Base-by-base conservation (phyloP, 2,329 filamentous ascomycete genomes). In the Botrytis fabae region DNA sequence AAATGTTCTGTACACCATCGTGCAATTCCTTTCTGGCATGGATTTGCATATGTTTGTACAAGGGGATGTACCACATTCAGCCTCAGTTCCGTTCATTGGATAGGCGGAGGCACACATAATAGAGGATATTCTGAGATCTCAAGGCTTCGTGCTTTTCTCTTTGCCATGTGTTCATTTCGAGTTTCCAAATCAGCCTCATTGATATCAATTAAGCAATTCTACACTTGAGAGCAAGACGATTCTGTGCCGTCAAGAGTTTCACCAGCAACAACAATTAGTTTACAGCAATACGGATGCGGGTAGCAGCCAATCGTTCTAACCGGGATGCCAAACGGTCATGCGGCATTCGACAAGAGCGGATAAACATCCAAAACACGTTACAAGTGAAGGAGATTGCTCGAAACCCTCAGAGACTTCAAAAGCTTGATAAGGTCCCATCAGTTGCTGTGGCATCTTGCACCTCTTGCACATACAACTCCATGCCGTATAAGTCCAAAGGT, bases 331-430 rank as follows among this genome's bases (percentile, higher is more conserved):
- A 7, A 25, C 35, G 38, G 25, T 8, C 18, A 57, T 32, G 9
- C n/a, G 35, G 25, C 18, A 69, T 69, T 40, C 65, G 65, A 42
- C 48, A 57, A n/a, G 65, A 69, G 48, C 7, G 22, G 2, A 69
- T 3, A 57, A 69, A 2, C 25, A 57, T 32, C 2, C 65, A 10
- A 32, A 20, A 57, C 12, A 25, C 38, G 42, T 25, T 57, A 25
- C 25, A 57, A 69, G 48, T 57, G n/a, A 57, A 57, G 38, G 35
- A 57, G 38, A 42, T 57, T 35, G 57, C 14, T 57, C 51, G 51
- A 32, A 42, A 32, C 1, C 6, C 6, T 4, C 46, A 22, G 54
- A 66, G 7, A 42, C 1, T 35, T n/a, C 46, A 42, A n/a, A 42
- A 32, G 0, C 35, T 5, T 25, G 35, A 32, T 2, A 14, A 38